A percentile compares a stretch with the other conserved stretches of the same genome.
Conservation (phyloP, 2,329 filamentous ascomycete genomes). For the Neonectria neomacrospora region DNA sequence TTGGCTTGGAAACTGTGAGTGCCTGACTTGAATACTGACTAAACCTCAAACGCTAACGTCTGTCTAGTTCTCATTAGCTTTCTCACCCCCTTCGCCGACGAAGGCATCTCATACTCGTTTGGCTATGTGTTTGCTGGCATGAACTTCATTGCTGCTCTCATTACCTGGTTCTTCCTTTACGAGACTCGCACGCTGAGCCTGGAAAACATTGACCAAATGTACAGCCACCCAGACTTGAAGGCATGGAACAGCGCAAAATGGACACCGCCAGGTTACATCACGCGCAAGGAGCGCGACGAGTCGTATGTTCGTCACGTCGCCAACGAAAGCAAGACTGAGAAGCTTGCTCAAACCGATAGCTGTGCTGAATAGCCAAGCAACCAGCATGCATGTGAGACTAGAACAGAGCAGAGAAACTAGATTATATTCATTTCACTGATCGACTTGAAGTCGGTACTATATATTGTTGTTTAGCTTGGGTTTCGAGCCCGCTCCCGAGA, state of each 20-base stretch:
- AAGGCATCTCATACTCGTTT: constrained; percentile 69
- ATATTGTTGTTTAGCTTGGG: too few species aligned
- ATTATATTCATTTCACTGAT: neutral
- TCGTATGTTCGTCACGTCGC: constrained; percentile 32
- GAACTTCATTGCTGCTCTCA: constrained; percentile 65
- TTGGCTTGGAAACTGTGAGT: constrained; percentile 67
- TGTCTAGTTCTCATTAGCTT: constrained; percentile 68
- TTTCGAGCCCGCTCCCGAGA: too few species aligned
- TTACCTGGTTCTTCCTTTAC: constrained; percentile 76
- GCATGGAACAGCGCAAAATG: constrained; percentile 68
- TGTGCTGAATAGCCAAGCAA: neutral
- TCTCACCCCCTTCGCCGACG: constrained; percentile 73
- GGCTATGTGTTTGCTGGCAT: constrained; percentile 74
- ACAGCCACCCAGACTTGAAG: constrained; percentile 65
- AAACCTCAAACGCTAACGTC: neutral
- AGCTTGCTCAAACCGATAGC: constrained; percentile 18
- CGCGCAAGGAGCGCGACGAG: constrained; percentile 49
- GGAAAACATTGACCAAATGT: constrained; percentile 77
- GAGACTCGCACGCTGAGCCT: constrained; percentile 72
- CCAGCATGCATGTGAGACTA: neutral
- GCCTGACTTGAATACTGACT: neutral
- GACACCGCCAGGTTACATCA: constrained; percentile 55
- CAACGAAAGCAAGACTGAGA: constrained; percentile 13
- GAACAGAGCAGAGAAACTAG: neutral
- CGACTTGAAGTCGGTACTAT: neutral